Base-by-base conservation (phyloP, 306 rosid genomes). In the Sindora glabra region DNA sequence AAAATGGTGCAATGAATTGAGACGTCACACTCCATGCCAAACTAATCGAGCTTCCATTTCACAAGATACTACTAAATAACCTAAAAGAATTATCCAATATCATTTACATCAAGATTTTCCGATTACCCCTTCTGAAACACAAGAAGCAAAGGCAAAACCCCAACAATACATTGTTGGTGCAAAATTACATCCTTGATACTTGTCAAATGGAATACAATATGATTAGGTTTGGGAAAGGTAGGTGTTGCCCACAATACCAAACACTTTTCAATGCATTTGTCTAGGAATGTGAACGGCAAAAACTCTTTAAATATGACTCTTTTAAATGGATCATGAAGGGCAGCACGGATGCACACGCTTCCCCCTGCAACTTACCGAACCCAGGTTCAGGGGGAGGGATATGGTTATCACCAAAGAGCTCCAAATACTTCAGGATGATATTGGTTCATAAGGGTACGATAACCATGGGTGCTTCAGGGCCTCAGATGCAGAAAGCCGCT, bases 381-480 rank as follows among this genome's bases (percentile, higher is more conserved):
- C 71, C 71, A 74, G 68, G 68, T 56, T 39, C 23, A 38, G 77
- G 80, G 72, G 59, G 33, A 66, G 48, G 29, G 64, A 37, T 46
- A 53, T 14, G 30, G 30, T 55, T 48, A 56, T 48, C 57, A 26
- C 26, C 48, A 26, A 58, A 44, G 53, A 49, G 57, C 50, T 32
- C 17, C 59, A 48, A 33, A 51, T 48, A 34, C 59, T 56, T 92
- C 86, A 94, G 49, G 95, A 87, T 53, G 99, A 94, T 75, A 94
- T 84, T 14, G 99, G 99, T 48, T 94, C 99, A 5, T 94, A 94
- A 37, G 99, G 96, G 78, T 84, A 86, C 26, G 99, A 94, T 36
- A 94, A 73, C 99, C 99, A 94, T 0, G 97, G 97, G 71, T 94
- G 99, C 79, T 84, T 94, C 74, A 94, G 79, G 26, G 97, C 99